Evolutionary conservation across 2,329 filamentous ascomycete species (phyloP).

Genomic region (Hymenoscyphus linearis): DNA sequence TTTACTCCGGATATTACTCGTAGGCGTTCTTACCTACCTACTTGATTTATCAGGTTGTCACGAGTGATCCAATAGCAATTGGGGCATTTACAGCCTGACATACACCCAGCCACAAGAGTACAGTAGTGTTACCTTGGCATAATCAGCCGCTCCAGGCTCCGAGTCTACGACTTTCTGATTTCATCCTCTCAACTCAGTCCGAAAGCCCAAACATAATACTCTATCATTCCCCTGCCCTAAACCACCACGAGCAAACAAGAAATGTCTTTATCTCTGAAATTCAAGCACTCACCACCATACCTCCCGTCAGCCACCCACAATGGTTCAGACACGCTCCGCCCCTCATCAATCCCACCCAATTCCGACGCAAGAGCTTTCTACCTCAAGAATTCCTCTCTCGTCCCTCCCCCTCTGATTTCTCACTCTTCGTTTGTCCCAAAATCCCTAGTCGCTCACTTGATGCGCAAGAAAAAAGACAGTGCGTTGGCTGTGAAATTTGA

Average conservation of each 20-base stretch:
- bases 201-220: neutral
- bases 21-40: too few species aligned
- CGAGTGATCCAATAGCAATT: too few species aligned
- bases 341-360: constrained; percentile 8
- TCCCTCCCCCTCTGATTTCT: constrained; percentile 22
- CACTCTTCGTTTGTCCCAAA: constrained; percentile 20
- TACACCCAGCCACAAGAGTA: neutral
- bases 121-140: too few species aligned
- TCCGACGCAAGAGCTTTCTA: constrained; percentile 12
- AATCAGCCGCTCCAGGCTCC: neutral
- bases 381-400: constrained; percentile 6
- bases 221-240: too few species aligned
- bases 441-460: constrained; percentile 15
- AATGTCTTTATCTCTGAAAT: neutral
- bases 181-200: neutral
- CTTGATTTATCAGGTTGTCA: too few species aligned
- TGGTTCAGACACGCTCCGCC: constrained; percentile 11
- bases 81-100: too few species aligned
- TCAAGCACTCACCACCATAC: neutral
- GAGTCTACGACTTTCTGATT: neutral
- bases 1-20: too few species aligned
- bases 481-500: constrained; percentile 22
- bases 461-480: constrained; percentile 22
- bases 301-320: neutral
- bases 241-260: neutral